Conservation (phyloP, 176 grass and related monocot species). For the Thinopyrum elongatum region DNA sequence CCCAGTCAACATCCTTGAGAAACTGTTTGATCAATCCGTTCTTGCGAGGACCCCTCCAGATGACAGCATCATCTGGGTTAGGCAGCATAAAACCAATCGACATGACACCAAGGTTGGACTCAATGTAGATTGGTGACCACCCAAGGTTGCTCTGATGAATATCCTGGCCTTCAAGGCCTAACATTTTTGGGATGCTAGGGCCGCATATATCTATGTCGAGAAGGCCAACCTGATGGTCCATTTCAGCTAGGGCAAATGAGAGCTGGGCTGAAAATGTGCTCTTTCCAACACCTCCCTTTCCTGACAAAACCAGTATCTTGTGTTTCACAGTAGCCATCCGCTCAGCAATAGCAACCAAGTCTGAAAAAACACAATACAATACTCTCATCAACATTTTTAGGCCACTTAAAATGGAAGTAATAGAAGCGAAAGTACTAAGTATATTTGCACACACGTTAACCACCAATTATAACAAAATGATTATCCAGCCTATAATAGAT, state of each 20-base stretch:
- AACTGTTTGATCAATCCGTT: conserved; percentile 86
- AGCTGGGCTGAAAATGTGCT: conserved; percentile 79
- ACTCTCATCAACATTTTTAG: background rate
- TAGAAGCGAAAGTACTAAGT: background rate
- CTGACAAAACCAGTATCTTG: conserved; percentile 80
- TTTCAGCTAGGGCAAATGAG: conserved; percentile 65
- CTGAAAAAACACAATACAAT: conserved; percentile 32
- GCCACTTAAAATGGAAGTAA: background rate
- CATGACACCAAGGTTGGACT: conserved; percentile 81
- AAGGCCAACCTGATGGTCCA: conserved; percentile 62
- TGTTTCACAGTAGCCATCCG: conserved; percentile 73
- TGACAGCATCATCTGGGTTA: conserved; percentile 66
- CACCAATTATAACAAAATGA: background rate
- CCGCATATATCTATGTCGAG: conserved; percentile 81
- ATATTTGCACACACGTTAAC: background rate
- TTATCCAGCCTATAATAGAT: background rate
- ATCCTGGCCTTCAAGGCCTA: conserved; percentile 71
- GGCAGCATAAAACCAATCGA: conserved; percentile 77
- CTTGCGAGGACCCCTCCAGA: conserved; percentile 76
- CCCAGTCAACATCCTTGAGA: conserved; percentile 84
- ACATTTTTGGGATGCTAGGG: conserved; percentile 72
- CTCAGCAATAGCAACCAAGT: conserved; percentile 75
- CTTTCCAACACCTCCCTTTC: conserved; percentile 77
- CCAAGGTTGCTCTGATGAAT: conserved; percentile 90
- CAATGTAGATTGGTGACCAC: conserved; percentile 71